Evolutionary conservation across 768 basidiomycete genomes (phyloP), one percentile per base, ranked within the genome.

Genomic region (Russula foetens): DNA sequence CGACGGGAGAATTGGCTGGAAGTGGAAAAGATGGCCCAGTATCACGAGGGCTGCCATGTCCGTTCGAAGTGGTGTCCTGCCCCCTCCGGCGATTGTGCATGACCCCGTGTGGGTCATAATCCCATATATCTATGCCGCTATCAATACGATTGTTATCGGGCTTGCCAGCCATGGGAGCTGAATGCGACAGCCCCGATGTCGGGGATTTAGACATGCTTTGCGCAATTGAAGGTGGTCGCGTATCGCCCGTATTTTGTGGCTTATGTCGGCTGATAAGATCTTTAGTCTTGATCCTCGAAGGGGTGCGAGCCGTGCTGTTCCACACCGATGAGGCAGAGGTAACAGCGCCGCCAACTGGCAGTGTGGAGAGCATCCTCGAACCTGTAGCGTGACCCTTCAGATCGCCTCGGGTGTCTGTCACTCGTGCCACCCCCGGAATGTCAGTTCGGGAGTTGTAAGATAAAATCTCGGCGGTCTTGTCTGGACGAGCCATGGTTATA

Each of bases 201-300:
- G 60, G 19, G 35, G 50, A 17, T 21, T 21, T 52, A 11, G 26
- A 46, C 7, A 7, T 28, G 23, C 15, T 53, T 23, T 47, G 35
- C 3, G 50, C 14, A 4, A 28, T 31, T 29, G 48, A 31, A 51
- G 17, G 28, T 0, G 49, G 28, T 14, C 54, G 54, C 24, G 6
- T 41, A 21, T 52, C 45, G 41, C 8, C 53, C 49, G 29, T 15
- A 28, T 14, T 28, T 19, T 35, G 56, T 15, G 28, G 51, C 45
- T 62, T 62, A 48, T 62, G 61, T 33, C 61, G 51, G 28, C 23
- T 62, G 17, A 62, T 62, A 31, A 62, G 61, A 26, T 57, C 61
- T n/a, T 58, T 62, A 2, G 61, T 62, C 29, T 26, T 62, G 4
- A 62, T 52, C 31, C 51, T 62, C n/a, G 61, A 33, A 12, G 56